These are phyloP conservation scores for Rhypophila decipiens DNA, from an alignment of 495 filamentous ascomycete genomes.

Conservation along the genomic window DNA sequence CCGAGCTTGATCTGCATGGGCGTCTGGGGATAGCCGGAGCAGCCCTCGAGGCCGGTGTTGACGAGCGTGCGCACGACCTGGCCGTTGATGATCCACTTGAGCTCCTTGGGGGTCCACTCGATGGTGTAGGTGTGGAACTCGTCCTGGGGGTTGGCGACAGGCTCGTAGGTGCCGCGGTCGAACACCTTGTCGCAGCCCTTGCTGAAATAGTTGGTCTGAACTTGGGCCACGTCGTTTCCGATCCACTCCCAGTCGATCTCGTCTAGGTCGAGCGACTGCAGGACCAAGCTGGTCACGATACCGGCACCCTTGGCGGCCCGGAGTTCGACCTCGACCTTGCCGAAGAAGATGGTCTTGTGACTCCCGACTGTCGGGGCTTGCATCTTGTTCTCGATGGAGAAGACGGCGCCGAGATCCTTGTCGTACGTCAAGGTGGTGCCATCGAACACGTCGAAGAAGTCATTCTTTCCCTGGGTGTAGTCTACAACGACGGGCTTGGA, in stretches of 20 bases:
- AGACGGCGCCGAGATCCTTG: slow-evolving; percentile 61
- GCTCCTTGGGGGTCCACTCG: slow-evolving; percentile 69
- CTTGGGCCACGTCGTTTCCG: slow-evolving; percentile 54
- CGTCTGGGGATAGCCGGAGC: slow-evolving; percentile 77
- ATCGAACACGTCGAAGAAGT: slow-evolving; percentile 59
- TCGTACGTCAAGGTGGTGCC: slow-evolving; percentile 57
- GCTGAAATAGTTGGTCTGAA: slow-evolving; percentile 92
- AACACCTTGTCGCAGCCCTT: slow-evolving; percentile 76
- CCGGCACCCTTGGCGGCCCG: slow-evolving; percentile 62
- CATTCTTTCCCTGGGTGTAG: slow-evolving; percentile 62
- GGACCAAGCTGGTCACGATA: slow-evolving; percentile 75
- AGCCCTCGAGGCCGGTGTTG: slow-evolving; percentile 50
- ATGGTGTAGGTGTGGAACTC: slow-evolving; percentile 81
- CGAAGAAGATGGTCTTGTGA: slow-evolving; percentile 74
- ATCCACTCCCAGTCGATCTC: slow-evolving; percentile 95
- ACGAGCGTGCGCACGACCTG: slow-evolving; percentile 60
- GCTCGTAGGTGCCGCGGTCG: slow-evolving; percentile 65
- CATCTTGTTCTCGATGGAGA: slow-evolving; percentile 66
- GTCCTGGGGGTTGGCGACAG: slow-evolving; percentile 53
- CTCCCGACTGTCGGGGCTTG: slow-evolving; percentile 70
- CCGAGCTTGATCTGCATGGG: slow-evolving; percentile 85
- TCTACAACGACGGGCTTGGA: slow-evolving; percentile 57
- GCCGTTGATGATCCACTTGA: slow-evolving; percentile 82
- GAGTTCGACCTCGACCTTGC: slow-evolving; percentile 60
- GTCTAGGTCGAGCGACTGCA: slow-evolving; percentile 88